Conservation (phyloP, 1,284 basidiomycete genomes). For the Austroboletus niveus region DNA sequence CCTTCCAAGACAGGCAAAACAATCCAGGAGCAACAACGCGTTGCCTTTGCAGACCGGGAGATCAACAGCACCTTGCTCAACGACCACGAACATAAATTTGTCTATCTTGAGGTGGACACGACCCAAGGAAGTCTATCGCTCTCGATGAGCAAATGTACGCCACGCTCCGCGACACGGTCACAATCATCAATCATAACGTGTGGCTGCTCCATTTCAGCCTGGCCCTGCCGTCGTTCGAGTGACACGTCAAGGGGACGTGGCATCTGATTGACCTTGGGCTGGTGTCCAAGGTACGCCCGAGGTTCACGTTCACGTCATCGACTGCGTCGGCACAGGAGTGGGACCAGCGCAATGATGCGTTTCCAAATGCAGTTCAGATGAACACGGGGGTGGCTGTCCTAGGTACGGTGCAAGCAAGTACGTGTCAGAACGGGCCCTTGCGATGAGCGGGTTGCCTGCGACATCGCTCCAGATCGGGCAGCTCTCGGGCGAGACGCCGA, state of each 20-base stretch:
- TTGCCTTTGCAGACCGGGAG: slow-evolving; percentile 30
- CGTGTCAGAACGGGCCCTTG: slow-evolving; percentile 23
- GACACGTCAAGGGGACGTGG: slow-evolving; percentile 27
- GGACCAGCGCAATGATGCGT: slow-evolving; percentile 12
- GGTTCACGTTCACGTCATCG: slow-evolving; percentile 35
- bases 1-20: slow-evolving; percentile 10
- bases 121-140: slow-evolving; percentile 20
- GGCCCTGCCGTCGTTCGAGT: slow-evolving; percentile 34
- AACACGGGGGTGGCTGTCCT: slow-evolving; percentile 13
- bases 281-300: slow-evolving; percentile 5
- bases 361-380: slow-evolving; percentile 22
- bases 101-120: slow-evolving; percentile 30
- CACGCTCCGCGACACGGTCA: slow-evolving; percentile 24
- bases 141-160: slow-evolving; percentile 21
- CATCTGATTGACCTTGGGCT: slow-evolving; percentile 32
- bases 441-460: slow-evolving; percentile 15
- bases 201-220: slow-evolving; percentile 40
- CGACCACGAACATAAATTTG: slow-evolving; percentile 24
- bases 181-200: slow-evolving; percentile 32
- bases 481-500: slow-evolving; percentile 15
- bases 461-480: slow-evolving; percentile 25
- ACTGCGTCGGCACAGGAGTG: slow-evolving; percentile 23
- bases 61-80: slow-evolving; percentile 30
- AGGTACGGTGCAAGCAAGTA: slow-evolving; percentile 28
- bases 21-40: slow-evolving; percentile 26